phyloP scores from a whole-genome alignment of 495 filamentous ascomycete genomes.

The Astrocystis sublimbata region DNA sequence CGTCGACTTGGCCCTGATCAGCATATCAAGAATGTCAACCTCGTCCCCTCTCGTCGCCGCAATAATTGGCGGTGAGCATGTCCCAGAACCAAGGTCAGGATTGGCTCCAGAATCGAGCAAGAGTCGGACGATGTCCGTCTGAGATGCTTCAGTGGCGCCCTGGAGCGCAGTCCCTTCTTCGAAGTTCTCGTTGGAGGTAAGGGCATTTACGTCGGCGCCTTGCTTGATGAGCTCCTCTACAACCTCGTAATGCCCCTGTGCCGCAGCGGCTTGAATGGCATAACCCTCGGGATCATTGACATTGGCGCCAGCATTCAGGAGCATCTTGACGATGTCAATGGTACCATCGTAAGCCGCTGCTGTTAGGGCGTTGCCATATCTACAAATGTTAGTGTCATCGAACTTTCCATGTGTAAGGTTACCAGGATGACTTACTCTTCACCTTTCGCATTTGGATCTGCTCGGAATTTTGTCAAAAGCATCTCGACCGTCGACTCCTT shows the following conservation, averaged over 20 bases:
- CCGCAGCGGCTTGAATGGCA: conserved; percentile 34
- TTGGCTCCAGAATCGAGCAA: conserved; percentile 35
- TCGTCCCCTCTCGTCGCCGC: conserved; percentile 29
- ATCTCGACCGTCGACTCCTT: conserved; percentile 31
- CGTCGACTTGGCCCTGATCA: conserved; percentile 29
- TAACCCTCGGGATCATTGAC: conserved; percentile 33
- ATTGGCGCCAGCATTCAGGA: conserved; percentile 30
- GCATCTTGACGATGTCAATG: conserved; percentile 30
- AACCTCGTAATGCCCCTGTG: conserved; percentile 35
- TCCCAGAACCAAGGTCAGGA: conserved; percentile 31
- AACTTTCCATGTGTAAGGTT: background rate
- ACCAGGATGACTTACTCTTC: conserved; percentile 26
- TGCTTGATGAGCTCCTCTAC: conserved; percentile 32
- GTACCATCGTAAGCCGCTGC: conserved; percentile 33
- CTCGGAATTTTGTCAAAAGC: conserved; percentile 29
- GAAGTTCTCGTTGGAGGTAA: conserved; percentile 28
- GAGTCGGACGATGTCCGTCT: conserved; percentile 31
- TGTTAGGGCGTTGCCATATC: conserved; percentile 34
- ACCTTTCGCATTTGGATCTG: conserved; percentile 33
- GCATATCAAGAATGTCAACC: conserved; percentile 29
- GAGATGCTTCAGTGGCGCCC: conserved; percentile 31
- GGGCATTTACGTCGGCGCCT: conserved; percentile 36
- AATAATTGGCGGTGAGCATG: conserved; percentile 31
- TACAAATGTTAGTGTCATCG: conserved; percentile 21
- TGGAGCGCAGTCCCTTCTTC: conserved; percentile 34